Conservation (phyloP, 257 asterid genomes). For the Osmanthus fragrans region DNA sequence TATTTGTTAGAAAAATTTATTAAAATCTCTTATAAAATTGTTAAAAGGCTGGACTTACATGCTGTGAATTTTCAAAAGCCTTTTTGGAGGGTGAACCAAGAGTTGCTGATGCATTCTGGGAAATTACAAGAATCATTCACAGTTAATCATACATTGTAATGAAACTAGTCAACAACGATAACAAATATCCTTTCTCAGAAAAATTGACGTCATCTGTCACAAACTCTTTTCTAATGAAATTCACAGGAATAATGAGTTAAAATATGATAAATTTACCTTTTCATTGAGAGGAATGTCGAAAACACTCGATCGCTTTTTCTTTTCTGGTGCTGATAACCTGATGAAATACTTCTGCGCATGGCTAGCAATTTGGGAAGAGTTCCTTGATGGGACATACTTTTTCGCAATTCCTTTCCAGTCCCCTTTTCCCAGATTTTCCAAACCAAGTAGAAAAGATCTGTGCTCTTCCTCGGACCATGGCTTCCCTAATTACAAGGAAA, state of each 20-base stretch:
- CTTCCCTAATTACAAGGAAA: conserved; percentile 33
- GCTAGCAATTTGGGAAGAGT: conserved; percentile 65
- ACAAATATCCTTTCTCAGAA: not conserved
- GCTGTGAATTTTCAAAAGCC: conserved; percentile 18
- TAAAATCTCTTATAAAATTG: not conserved
- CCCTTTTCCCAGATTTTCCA: conserved; percentile 57
- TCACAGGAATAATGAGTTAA: not conserved
- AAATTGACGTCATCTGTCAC: too few species aligned
- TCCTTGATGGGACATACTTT: conserved; percentile 49
- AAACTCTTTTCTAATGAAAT: too few species aligned
- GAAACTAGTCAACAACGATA: not conserved
- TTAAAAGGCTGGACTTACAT: conserved; percentile 16
- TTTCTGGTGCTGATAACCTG: conserved; percentile 30
- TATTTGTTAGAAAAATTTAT: not conserved
- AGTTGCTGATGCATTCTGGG: conserved; percentile 11
- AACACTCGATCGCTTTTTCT: conserved; percentile 47
- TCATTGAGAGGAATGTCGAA: conserved; percentile 45
- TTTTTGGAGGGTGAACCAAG: conserved; percentile 16
- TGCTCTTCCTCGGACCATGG: conserved; percentile 66
- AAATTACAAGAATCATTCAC: not conserved
- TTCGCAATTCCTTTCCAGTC: conserved; percentile 68
- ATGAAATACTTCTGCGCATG: conserved; percentile 73
- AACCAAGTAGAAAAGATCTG: conserved; percentile 44
- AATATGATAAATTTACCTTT: conserved; percentile 6
- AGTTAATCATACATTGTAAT: not conserved